A percentile compares a stretch with the other conserved stretches of the same genome.
These are phyloP conservation scores for Gliomastix tumulicola DNA, from an alignment of 2,329 filamentous ascomycete species.

Conservation along the genomic window DNA sequence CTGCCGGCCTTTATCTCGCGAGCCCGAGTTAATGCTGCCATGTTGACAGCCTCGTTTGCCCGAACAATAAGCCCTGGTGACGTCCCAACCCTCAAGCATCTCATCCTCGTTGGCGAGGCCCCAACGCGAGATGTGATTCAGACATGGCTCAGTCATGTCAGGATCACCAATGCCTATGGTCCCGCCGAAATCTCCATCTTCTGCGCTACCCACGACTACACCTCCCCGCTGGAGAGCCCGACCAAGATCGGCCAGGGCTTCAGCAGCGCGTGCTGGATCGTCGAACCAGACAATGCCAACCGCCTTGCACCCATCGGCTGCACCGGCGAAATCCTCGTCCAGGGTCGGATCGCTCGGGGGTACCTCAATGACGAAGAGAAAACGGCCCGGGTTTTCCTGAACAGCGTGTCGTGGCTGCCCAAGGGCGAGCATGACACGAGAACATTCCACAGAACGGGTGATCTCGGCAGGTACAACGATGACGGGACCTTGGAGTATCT, in stretches of 20 bases:
- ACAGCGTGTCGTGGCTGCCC: constrained; percentile 5
- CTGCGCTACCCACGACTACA: neutral
- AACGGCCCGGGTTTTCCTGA: constrained; percentile 1
- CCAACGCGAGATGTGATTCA: constrained; percentile 3
- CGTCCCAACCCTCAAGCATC: constrained; percentile 1
- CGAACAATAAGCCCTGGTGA: neutral
- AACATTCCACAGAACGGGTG: constrained; percentile 11
- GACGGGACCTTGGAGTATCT: constrained; percentile 10
- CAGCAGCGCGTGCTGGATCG: constrained; percentile 9
- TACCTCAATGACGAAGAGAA: constrained; percentile 4
- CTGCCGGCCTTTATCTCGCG: constrained; percentile 4
- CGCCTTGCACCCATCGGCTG: constrained; percentile 9
- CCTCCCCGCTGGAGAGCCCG: constrained; percentile 1
- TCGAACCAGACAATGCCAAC: constrained; percentile 6
- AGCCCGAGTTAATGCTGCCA: constrained; percentile 3
- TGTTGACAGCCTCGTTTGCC: constrained; percentile 2
- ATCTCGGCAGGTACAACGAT: constrained; percentile 7
- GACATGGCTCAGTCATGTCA: constrained; percentile 13
- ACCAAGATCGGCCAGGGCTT: constrained; percentile 6
- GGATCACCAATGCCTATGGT: constrained; percentile 30
- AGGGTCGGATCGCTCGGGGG: constrained; percentile 11
- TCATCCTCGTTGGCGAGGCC: constrained; percentile 6
- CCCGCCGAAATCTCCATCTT: constrained; percentile 29
- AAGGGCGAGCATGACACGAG: too few relatives aligned
- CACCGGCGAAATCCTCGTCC: constrained; percentile 11